These are phyloP conservation scores for Phymatotrichopsis omnivora DNA, from an alignment of 2,329 filamentous ascomycete species.

Conservation along the genomic window DNA sequence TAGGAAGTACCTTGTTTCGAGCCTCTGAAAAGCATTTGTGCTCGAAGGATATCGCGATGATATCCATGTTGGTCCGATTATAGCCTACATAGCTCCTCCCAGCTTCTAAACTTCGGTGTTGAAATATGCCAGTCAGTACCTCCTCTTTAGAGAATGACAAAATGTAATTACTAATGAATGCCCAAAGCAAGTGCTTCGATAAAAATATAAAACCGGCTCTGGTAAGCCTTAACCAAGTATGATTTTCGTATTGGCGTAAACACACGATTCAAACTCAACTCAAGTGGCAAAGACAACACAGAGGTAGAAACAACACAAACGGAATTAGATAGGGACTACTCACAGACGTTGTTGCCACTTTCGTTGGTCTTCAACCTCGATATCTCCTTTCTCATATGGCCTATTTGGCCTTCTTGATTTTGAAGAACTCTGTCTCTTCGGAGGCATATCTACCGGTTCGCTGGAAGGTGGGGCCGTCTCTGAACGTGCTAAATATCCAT, in stretches of 20 bases:
- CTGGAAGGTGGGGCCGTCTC: too few relatives aligned
- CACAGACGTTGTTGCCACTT: conserved; percentile 27
- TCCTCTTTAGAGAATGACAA: not conserved
- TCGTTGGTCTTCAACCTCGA: conserved; percentile 29
- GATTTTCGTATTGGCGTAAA: too few relatives aligned
- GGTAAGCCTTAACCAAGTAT: too few relatives aligned
- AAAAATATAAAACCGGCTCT: too few relatives aligned
- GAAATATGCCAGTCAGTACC: too few relatives aligned
- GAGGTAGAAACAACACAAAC: not conserved
- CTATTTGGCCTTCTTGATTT: not conserved
- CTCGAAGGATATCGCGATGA: conserved; percentile 31
- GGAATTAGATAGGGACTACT: conserved; percentile 10
- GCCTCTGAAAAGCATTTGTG: conserved; percentile 30
- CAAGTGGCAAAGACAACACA: not conserved
- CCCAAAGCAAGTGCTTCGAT: too few relatives aligned
- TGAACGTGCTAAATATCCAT: too few relatives aligned
- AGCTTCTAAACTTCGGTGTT: conserved; percentile 26
- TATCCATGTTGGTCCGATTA: conserved; percentile 29
- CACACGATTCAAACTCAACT: too few relatives aligned
- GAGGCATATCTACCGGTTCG: too few relatives aligned
- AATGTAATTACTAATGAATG: too few relatives aligned
- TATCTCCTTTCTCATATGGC: conserved; percentile 29
- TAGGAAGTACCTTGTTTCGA: conserved; percentile 23
- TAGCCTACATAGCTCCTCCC: conserved; percentile 29
- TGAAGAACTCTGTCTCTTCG: too few relatives aligned